Evolutionary conservation across 2,329 filamentous ascomycete species (phyloP).

Genomic region (Talaromyces sp.): DNA sequence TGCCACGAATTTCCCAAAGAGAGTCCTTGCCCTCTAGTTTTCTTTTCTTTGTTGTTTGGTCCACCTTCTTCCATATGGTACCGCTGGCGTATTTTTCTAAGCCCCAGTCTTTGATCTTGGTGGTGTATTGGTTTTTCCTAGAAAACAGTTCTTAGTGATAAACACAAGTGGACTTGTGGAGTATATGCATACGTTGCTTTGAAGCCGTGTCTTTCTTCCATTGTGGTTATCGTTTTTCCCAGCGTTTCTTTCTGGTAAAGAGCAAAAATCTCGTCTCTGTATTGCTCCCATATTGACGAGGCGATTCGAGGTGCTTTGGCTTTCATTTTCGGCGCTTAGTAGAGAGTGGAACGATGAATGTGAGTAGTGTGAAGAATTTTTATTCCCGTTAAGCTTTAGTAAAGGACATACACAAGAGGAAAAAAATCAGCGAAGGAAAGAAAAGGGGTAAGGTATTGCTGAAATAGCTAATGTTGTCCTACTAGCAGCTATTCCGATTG

Average conservation of each 20-base stretch:
- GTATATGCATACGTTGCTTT: neutral
- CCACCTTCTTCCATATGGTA: constrained; percentile 1
- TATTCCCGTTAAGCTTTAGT: neutral
- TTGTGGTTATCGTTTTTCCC: neutral
- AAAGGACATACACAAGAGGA: neutral
- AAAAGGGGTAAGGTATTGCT: neutral
- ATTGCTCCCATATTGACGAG: neutral
- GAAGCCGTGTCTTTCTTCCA: neutral
- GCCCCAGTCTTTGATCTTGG: constrained; percentile 6
- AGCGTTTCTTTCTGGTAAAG: neutral
- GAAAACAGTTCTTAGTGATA: neutral
- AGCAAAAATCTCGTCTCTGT: neutral
- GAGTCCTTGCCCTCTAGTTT: neutral
- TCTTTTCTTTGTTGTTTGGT: neutral
- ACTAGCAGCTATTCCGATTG: neutral
- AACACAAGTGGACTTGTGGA: neutral
- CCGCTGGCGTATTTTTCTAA: constrained; percentile 4
- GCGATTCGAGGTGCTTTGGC: neutral
- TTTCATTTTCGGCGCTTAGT: neutral
- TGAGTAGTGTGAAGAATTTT: neutral
- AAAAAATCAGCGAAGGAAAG: neutral
- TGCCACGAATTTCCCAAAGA: neutral
- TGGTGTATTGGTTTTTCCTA: constrained; percentile 11
- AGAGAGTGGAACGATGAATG: neutral
- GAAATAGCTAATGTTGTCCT: neutral